Conservation (phyloP, 768 basidiomycete genomes). For the Boletales sp. region DNA sequence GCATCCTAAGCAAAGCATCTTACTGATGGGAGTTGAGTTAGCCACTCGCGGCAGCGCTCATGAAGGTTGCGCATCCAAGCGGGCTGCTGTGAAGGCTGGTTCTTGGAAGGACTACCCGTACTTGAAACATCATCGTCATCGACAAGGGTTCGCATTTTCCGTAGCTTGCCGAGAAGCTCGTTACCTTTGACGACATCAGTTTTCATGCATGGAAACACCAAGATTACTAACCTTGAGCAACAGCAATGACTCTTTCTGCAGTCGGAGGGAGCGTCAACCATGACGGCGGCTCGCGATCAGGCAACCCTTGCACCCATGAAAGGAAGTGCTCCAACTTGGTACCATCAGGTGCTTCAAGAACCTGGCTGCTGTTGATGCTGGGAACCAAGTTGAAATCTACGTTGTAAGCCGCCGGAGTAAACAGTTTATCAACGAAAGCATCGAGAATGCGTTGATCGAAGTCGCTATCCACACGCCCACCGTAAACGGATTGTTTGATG, state of each 20-base stretch:
- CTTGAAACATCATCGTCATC: slow-evolving; percentile 72
- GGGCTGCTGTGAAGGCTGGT: slow-evolving; percentile 71
- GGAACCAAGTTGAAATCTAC: slow-evolving; percentile 89
- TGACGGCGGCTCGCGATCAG: slow-evolving; percentile 89
- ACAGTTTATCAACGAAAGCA: slow-evolving; percentile 87
- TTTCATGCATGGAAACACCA: neutral
- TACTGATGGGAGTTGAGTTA: slow-evolving; percentile 71
- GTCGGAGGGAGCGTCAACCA: slow-evolving; percentile 93
- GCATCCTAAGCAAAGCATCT: slow-evolving; percentile 16
- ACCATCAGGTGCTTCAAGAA: slow-evolving; percentile 80
- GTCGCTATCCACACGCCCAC: slow-evolving; percentile 90
- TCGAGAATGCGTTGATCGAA: slow-evolving; percentile 93
- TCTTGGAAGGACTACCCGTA: slow-evolving; percentile 53
- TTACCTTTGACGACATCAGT: slow-evolving; percentile 50
- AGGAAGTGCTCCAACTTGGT: slow-evolving; percentile 91
- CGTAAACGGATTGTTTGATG: slow-evolving; percentile 95
- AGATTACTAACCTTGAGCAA: slow-evolving; percentile 70
- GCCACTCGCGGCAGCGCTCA: slow-evolving; percentile 83
- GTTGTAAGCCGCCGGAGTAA: slow-evolving; percentile 87
- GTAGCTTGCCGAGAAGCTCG: slow-evolving; percentile 76
- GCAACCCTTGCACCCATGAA: slow-evolving; percentile 82
- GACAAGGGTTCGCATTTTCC: slow-evolving; percentile 87
- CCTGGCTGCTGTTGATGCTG: slow-evolving; percentile 49
- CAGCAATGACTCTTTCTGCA: slow-evolving; percentile 88
- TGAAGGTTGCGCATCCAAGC: slow-evolving; percentile 91